A percentile compares a stretch with the other conserved stretches of the same genome.
Conservation (phyloP, 805 yeast genomes). For the Lachancea fermentati region DNA sequence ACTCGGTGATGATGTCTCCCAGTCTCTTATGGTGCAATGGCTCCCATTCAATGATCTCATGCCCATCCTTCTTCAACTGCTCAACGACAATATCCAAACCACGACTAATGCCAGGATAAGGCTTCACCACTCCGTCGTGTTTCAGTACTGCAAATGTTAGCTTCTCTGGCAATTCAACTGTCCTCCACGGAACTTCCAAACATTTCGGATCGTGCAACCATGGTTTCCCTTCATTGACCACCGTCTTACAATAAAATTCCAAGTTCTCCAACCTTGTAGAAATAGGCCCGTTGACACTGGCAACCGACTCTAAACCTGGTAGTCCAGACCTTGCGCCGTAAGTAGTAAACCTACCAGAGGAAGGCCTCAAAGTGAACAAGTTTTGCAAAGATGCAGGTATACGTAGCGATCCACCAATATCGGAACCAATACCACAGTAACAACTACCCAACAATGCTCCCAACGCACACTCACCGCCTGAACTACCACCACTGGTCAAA, state of each 20-base stretch:
- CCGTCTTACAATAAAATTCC: slow-evolving; percentile 29
- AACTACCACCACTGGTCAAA: slow-evolving; percentile 47
- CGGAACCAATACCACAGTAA: slow-evolving; percentile 47
- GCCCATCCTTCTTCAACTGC: slow-evolving; percentile 39
- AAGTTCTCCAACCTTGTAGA: slow-evolving; percentile 36
- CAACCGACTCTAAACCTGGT: slow-evolving; percentile 36
- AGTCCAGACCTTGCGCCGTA: slow-evolving; percentile 31
- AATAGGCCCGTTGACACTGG: slow-evolving; percentile 46
- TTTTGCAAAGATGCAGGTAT: slow-evolving; percentile 42
- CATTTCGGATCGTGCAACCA: slow-evolving; percentile 40
- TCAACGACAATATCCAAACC: slow-evolving; percentile 36
- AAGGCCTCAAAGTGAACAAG: slow-evolving; percentile 40
- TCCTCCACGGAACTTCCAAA: slow-evolving; percentile 39
- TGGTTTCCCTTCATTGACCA: slow-evolving; percentile 34
- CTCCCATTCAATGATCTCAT: slow-evolving; percentile 45
- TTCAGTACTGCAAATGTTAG: slow-evolving; percentile 38
- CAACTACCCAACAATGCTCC: slow-evolving; percentile 41
- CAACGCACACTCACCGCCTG: slow-evolving; percentile 51
- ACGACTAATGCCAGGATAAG: slow-evolving; percentile 45
- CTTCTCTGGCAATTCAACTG: slow-evolving; percentile 32
- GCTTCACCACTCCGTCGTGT: slow-evolving; percentile 41
- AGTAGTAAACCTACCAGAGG: slow-evolving; percentile 41
- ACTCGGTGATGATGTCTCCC: slow-evolving; percentile 30
- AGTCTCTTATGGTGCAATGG: slow-evolving; percentile 36
- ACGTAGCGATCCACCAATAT: slow-evolving; percentile 48